Evolutionary conservation across 192 early-diverging fungal genomes (phyloP), one percentile per base, ranked within the genome.

Genomic region (Spizellomyces sp.): DNA sequence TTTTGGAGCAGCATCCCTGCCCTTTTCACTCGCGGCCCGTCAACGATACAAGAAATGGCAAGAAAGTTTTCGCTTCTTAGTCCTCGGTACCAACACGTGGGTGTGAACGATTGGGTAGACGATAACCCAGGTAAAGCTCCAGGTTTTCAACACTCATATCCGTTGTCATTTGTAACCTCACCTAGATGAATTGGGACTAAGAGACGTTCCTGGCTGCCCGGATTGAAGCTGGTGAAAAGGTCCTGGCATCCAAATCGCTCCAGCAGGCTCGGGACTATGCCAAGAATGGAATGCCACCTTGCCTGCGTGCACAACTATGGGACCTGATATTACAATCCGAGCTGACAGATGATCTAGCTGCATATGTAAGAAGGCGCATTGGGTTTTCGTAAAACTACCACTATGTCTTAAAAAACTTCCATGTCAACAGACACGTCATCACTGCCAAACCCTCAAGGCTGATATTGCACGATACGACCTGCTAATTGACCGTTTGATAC

Each of bases 301-400:
- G 71, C 48, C 47, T 77, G 9, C 72, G 85, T 17, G 68, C 78
- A 27, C 15, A 48, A 22, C 64, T 86, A 41, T 86, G 83, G 82
- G 76, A 83, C 58, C 58, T 80, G 15, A 67, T 83, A 44, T 10
- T 86, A 9, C 76, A 81, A 48, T 76, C 81, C 6, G 82, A 81
- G 22, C 55, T 86, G 12, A 43, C 66, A 15, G 71, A 36, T 36
- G 27, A 36, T 36, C 27, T 36, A 36, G 27, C 27, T 36, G 27
- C 27, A 36, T 36, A 36, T 36, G 27, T 36, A 36, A 36, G 27
- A 36, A 36, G 27, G 27, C 27, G 27, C 27, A 0, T 36, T 36
- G 0, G 27, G 27, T 36, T 36, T 36, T 36, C 27, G 27, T 36
- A 36, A 36, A 36, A 36, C 27, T 36, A n/a, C n/a, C 17, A 0